Conservation (phyloP, 2,329 filamentous ascomycete species). For the Helotiales sp. region DNA sequence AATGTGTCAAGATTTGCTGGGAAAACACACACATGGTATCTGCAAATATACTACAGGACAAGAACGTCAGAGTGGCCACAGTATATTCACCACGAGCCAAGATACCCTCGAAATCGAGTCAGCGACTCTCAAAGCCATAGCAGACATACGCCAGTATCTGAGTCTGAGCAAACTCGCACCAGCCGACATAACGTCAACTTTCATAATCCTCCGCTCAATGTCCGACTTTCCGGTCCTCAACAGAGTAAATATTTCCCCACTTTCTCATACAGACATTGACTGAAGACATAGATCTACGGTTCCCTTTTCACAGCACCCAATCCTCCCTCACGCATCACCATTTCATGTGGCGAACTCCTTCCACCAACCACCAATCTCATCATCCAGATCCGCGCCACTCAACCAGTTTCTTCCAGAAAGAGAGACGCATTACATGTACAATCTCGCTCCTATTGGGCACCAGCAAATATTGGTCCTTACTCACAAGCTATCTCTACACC, state of each 20-base stretch:
- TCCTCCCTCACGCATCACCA: conserved; percentile 81
- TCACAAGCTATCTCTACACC: conserved; percentile 76
- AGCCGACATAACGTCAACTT: conserved; percentile 51
- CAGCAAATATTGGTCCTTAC: conserved; percentile 95
- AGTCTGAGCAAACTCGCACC: conserved; percentile 37
- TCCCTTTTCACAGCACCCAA: conserved; percentile 74
- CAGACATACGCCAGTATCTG: conserved; percentile 45
- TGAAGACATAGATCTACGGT: conserved; percentile 60
- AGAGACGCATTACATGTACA: conserved; percentile 81
- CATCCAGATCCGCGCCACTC: conserved; percentile 7
- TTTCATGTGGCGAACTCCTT: conserved; percentile 71
- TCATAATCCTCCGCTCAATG: conserved; percentile 78
- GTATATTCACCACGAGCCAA: conserved; percentile 18
- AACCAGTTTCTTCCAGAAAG: conserved; percentile 37
- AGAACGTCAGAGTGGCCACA: conserved; percentile 6
- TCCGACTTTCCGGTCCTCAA: conserved; percentile 76
- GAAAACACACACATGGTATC: not conserved
- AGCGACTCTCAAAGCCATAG: conserved; percentile 48
- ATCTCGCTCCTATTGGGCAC: conserved; percentile 93
- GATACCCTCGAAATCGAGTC: conserved; percentile 34
- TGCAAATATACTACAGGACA: not conserved
- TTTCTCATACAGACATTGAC: not conserved
- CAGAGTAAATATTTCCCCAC: conserved; percentile 32
- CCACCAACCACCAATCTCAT: conserved; percentile 60
- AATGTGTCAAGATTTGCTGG: not conserved